phyloP scores from a whole-genome alignment of 805 yeast species.

The Ogataea zsoltii region DNA sequence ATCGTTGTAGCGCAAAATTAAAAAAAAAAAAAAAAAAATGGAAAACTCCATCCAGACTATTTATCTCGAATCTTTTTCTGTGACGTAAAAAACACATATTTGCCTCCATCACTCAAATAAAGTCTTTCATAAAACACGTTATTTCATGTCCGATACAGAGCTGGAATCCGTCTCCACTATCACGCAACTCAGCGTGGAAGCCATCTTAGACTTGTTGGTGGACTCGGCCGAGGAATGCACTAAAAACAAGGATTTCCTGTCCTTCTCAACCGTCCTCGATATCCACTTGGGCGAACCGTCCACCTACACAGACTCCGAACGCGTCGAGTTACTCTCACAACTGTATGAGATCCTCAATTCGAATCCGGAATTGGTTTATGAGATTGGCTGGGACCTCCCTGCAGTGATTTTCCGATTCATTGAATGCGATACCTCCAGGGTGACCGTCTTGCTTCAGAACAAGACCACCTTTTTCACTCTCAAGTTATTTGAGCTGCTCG shows the following conservation, averaged over 20 bases:
- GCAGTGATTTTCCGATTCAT: conserved; percentile 58
- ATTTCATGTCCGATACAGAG: conserved; percentile 16
- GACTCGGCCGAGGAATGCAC: conserved; percentile 30
- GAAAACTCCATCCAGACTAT: too few relatives aligned
- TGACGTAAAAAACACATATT: too few relatives aligned
- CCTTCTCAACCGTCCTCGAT: conserved; percentile 74
- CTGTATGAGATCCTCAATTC: conserved; percentile 45
- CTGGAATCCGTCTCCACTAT: conserved; percentile 14
- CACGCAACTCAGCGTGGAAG: conserved; percentile 13
- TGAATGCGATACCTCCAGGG: conserved; percentile 37
- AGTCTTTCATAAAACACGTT: not conserved
- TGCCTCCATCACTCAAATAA: not conserved
- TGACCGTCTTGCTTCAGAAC: conserved; percentile 37
- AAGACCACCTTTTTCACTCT: conserved; percentile 39
- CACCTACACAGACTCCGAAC: conserved; percentile 50
- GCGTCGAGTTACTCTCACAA: conserved; percentile 45
- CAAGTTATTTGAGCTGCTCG: conserved; percentile 60
- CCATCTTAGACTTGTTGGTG: conserved; percentile 18
- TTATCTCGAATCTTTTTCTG: too few relatives aligned
- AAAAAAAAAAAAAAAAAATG: too few relatives aligned
- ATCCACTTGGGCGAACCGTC: conserved; percentile 52
- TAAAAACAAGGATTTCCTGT: conserved; percentile 59
- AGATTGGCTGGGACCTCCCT: conserved; percentile 94
- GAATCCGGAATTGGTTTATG: conserved; percentile 53
- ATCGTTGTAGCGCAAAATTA: not conserved